Percentiles rank a stretch among this genome's conserved stretches.
Evolutionary conservation across 495 filamentous ascomycete genomes (phyloP).

Genomic region (Daldinia decipiens): DNA sequence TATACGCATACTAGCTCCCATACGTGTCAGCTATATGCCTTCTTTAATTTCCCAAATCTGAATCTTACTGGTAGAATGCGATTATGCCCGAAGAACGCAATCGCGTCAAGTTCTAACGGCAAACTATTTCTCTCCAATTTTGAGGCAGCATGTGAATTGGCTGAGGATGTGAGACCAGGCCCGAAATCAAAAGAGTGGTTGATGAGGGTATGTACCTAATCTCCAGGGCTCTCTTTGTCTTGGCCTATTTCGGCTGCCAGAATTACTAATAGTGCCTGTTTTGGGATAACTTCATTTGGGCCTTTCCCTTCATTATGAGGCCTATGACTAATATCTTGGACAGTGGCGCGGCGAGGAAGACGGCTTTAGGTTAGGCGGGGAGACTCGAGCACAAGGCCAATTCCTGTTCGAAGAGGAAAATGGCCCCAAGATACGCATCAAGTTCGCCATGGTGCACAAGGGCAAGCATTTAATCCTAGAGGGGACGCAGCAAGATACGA

Average conservation of each 20-base stretch:
- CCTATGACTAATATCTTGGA: neutral
- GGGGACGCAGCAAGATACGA: constrained; percentile 11
- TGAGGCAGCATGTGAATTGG: constrained; percentile 18
- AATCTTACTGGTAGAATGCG: constrained; percentile 14
- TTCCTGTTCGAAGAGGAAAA: constrained; percentile 18
- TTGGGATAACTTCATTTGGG: neutral
- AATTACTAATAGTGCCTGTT: neutral
- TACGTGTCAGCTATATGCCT: constrained; percentile 22
- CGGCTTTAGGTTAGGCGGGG: constrained; percentile 8
- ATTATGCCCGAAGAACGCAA: constrained; percentile 16
- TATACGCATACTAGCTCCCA: constrained; percentile 23
- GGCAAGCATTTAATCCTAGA: constrained; percentile 17
- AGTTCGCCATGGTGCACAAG: constrained; percentile 16
- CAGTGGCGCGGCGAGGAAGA: constrained; percentile 10
- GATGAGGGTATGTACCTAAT: constrained; percentile 6
- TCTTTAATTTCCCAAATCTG: constrained; percentile 18
- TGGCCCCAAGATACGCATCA: constrained; percentile 3
- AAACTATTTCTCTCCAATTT: constrained; percentile 15
- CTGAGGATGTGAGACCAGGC: constrained; percentile 12
- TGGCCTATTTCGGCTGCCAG: neutral
- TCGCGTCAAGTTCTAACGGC: constrained; percentile 7
- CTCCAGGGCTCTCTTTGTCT: neutral
- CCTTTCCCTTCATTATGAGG: neutral
- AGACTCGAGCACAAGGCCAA: constrained; percentile 18
- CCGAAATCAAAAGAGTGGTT: constrained; percentile 23